These are phyloP conservation scores for Malus sylvestris DNA, from an alignment of 306 rosid species.

Conservation along the genomic window DNA sequence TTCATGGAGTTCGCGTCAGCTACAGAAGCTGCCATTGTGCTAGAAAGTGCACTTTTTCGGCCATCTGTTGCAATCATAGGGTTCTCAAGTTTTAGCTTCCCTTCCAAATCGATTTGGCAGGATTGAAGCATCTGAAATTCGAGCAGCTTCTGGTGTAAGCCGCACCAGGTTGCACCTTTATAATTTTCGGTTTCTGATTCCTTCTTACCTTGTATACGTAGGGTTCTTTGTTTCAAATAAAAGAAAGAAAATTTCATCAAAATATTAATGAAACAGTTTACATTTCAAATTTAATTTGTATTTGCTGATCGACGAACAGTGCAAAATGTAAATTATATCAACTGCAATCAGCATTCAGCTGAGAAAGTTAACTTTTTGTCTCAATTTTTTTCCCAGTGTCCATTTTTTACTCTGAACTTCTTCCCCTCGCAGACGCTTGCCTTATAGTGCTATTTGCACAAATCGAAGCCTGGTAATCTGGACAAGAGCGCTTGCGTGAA, in stretches of 20 bases:
- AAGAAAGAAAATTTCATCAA: not conserved
- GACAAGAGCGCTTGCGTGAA: conserved; percentile 62
- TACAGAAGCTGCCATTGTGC: conserved; percentile 55
- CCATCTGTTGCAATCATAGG: not conserved
- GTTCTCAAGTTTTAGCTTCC: not conserved
- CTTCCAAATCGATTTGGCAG: not conserved
- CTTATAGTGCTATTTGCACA: conserved; percentile 37
- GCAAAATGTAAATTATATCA: no score
- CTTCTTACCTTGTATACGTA: not conserved
- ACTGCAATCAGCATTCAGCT: no score
- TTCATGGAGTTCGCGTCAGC: conserved; percentile 77
- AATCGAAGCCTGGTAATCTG: conserved; percentile 40
- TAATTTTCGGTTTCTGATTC: not conserved
- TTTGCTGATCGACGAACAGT: no score
- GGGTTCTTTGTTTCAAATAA: conserved; percentile 1
- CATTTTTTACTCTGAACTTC: no score
- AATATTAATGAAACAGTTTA: not conserved
- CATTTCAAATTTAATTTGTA: no score
- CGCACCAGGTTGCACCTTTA: not conserved
- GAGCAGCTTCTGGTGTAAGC: conserved; percentile 3
- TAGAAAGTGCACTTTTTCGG: not conserved
- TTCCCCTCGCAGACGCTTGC: conserved; percentile 55
- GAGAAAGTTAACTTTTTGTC: no score
- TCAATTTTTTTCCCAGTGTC: no score
- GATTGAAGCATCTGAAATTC: not conserved